phyloP scores from a whole-genome alignment of 129 eudicot genomes.

The Flaveria sonorensis region DNA sequence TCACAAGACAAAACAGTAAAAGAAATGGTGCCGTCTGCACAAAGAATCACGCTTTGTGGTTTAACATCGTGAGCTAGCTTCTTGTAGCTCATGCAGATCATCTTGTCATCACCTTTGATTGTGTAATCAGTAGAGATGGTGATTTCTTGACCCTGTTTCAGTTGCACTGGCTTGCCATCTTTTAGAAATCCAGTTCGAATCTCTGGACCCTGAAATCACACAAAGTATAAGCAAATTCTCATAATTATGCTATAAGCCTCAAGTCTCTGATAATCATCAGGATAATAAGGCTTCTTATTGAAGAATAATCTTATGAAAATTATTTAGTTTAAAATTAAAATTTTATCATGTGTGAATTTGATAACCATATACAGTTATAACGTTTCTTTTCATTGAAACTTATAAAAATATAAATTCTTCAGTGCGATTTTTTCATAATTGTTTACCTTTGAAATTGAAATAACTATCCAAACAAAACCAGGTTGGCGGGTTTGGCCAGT shows the following conservation, averaged over 20 bases:
- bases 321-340: background rate
- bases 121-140: constrained; percentile 66
- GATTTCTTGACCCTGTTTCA: constrained; percentile 72
- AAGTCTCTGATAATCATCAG: background rate
- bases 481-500: background rate
- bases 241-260: background rate
- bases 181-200: constrained; percentile 70
- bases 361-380: background rate
- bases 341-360: background rate
- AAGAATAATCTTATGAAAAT: background rate
- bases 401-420: background rate
- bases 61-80: constrained; percentile 63
- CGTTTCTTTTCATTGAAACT: background rate
- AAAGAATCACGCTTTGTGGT: constrained; percentile 64
- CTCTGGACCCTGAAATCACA: constrained; percentile 59
- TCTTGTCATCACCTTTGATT: constrained; percentile 54
- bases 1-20: constrained; percentile 64
- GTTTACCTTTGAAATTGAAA: background rate
- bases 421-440: background rate
- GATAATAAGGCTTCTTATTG: background rate
- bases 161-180: constrained; percentile 66
- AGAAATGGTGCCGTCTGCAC: constrained; percentile 71
- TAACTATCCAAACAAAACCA: background rate
- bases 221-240: background rate
- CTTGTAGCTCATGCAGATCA: constrained; percentile 79